phyloP scores from a whole-genome alignment of 176 grass and related monocot species.

The Cenchrus purpureus region DNA sequence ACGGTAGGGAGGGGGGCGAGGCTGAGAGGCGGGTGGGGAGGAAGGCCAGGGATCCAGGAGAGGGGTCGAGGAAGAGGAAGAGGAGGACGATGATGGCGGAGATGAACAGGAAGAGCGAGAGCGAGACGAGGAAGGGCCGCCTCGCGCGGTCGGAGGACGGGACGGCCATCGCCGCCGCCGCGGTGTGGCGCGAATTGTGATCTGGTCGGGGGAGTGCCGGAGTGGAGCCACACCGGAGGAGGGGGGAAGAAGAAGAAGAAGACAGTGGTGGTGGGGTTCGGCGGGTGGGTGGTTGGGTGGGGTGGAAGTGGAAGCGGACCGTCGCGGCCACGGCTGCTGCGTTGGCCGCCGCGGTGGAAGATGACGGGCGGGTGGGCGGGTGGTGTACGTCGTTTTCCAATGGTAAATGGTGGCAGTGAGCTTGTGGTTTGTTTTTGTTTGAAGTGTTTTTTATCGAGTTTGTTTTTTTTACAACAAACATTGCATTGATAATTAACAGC shows the following conservation, averaged over 20 bases:
- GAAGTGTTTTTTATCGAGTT: background rate
- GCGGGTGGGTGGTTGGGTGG: background rate
- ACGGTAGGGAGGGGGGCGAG: background rate
- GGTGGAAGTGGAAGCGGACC: slow-evolving; percentile 33
- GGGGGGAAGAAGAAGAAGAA: background rate
- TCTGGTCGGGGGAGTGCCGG: background rate
- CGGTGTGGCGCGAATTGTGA: slow-evolving; percentile 9
- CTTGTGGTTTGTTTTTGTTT: background rate
- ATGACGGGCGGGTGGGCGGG: slow-evolving; percentile 9
- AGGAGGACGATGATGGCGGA: slow-evolving; percentile 45
- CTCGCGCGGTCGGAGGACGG: slow-evolving; percentile 49
- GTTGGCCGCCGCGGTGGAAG: slow-evolving; percentile 19
- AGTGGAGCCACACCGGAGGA: background rate
- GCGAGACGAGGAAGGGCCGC: slow-evolving; percentile 52
- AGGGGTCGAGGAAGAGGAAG: slow-evolving; percentile 52
- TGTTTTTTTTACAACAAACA: background rate
- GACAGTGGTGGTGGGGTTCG: slow-evolving; percentile 7
- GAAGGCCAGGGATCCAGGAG: slow-evolving; percentile 20
- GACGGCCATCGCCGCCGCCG: slow-evolving; percentile 40
- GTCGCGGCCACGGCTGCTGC: slow-evolving; percentile 25
- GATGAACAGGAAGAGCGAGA: slow-evolving; percentile 53
- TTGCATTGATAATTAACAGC: too few relatives aligned
- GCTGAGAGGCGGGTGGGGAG: slow-evolving; percentile 35
- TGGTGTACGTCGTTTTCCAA: slow-evolving; percentile 20
- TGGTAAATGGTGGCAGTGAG: background rate